Conservation (phyloP, 495 filamentous ascomycete species). For the Xylaria acuta region DNA sequence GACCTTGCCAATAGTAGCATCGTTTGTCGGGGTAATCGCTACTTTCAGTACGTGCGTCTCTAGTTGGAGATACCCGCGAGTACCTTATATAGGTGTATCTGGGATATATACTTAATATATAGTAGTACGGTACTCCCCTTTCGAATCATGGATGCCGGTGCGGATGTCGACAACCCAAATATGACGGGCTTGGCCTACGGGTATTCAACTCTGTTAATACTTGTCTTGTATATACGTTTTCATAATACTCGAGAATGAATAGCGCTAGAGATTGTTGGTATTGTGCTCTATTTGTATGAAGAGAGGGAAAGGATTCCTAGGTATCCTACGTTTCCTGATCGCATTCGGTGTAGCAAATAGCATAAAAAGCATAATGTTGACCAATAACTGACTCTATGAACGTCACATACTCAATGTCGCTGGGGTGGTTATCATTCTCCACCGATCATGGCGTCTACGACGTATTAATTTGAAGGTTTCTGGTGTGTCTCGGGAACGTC, state of each 20-base stretch:
- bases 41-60: slow-evolving; percentile 1
- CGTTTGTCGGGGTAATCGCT: not conserved
- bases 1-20: not conserved
- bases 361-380: not conserved
- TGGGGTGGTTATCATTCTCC: not conserved
- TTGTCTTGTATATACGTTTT: not conserved
- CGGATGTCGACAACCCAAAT: not conserved
- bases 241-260: not conserved
- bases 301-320: not conserved
- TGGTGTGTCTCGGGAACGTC: slow-evolving; percentile 1
- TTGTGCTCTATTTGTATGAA: not conserved
- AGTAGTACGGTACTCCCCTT: not conserved
- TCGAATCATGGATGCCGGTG: not conserved
- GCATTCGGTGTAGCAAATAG: not conserved
- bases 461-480: slow-evolving; percentile 9
- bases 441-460: not conserved
- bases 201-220: not conserved
- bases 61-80: not conserved
- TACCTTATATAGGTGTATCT: not conserved
- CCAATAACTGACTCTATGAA: not conserved
- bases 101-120: not conserved
- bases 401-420: not conserved
- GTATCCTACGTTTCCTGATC: not conserved
- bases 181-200: not conserved
- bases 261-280: not conserved